Base-by-base conservation (phyloP, 1,284 basidiomycete species). In the Leucoagaricus sp. region DNA sequence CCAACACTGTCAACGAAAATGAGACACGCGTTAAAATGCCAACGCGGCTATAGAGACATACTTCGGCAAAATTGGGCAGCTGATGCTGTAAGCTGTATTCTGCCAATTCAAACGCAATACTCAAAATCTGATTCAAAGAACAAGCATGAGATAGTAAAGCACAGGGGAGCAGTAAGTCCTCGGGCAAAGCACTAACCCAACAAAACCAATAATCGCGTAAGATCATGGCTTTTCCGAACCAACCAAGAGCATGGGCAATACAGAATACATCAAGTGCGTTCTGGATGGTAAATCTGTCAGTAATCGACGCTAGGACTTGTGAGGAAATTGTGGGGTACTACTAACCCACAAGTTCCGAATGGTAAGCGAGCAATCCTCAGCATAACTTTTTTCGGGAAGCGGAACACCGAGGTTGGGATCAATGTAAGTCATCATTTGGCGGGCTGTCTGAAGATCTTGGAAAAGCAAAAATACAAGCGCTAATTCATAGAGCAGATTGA, bases 181-280 rank as follows among this genome's bases (percentile, higher is more conserved):
- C 40, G 55, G 49, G n/a, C 23, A 50, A 45, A 46, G 21, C 26
- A 62, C 73, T 56, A 65, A 91, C 90, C 90, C 89, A 92, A 65
- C 91, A 93, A 65, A 93, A 93, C 91, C 91, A 93, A 66, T 93
- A 93, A 66, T 93, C 91, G 28, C 91, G 82, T 63, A 93, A 71
- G 62, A 93, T 86, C 76, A 93, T 80, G 2, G 91, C 91, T 69
- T 93, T 93, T 42, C 90, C 90, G 68, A 92, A 93, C 91, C 91
- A 93, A 3, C 91, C 91, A 33, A 93, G 67, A 21, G 89, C 75
- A 69, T 93, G 91, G 26, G 91, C 91, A 19, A 93, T 62, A 65
- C 90, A 93, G 69, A 93, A 93, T 52, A 93, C 86, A 66, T 93
- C 91, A 36, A 93, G 70, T 2, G 90, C 87, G 64, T 87, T 80